These are phyloP conservation scores for Mallotus japonicus DNA, from an alignment of 441 rosid genomes.

Conservation along the genomic window DNA sequence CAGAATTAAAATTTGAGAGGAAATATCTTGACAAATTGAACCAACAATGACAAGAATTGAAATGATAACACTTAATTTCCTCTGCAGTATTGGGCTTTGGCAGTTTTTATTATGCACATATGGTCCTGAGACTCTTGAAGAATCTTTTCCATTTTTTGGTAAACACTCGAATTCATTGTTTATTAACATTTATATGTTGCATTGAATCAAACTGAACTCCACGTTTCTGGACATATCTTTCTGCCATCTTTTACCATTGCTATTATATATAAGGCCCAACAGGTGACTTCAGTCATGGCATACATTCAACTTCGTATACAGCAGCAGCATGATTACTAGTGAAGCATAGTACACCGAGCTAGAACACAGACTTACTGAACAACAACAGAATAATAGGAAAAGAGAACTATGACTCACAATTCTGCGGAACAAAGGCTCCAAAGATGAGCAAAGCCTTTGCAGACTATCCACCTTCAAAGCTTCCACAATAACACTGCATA, in stretches of 20 bases:
- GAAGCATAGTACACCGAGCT: background rate
- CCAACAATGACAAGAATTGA: background rate
- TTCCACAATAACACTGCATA: slow-evolving; percentile 90
- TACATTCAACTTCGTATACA: background rate
- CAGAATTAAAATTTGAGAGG: background rate
- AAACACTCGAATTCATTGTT: background rate
- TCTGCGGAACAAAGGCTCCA: slow-evolving; percentile 97
- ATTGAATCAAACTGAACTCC: background rate
- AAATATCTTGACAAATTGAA: background rate
- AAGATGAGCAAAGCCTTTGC: slow-evolving; percentile 90
- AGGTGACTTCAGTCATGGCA: background rate
- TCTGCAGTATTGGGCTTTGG: too few species aligned
- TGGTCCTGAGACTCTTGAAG: too few species aligned
- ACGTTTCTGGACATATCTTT: background rate
- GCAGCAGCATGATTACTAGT: background rate
- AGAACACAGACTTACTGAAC: background rate
- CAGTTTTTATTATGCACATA: too few species aligned
- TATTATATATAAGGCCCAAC: background rate
- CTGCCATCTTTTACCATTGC: background rate
- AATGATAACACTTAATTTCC: background rate
- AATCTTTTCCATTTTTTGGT: too few species aligned
- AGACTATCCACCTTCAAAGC: slow-evolving; percentile 96
- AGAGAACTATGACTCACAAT: slow-evolving; percentile 58
- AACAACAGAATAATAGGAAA: slow-evolving; percentile 1
- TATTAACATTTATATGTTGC: background rate